phyloP scores from a whole-genome alignment of 2,329 filamentous ascomycete genomes.

The Venturia carpophila region DNA sequence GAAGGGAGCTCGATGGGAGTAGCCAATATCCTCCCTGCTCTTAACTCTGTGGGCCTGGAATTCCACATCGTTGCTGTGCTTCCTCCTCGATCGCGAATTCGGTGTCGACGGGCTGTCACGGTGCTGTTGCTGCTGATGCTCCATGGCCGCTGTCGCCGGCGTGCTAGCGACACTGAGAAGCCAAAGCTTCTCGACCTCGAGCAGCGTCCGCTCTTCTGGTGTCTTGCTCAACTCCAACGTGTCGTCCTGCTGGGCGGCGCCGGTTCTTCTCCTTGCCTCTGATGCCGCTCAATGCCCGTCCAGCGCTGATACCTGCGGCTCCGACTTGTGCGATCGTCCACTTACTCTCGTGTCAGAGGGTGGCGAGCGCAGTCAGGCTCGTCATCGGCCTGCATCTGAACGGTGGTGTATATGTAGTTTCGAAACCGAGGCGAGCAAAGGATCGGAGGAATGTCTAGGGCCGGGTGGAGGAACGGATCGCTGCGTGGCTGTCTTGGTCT shows the following conservation, averaged over 20 bases:
- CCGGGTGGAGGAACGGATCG: constrained; percentile 1
- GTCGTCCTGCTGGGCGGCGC: constrained; percentile 3
- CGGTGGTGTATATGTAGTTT: not conserved
- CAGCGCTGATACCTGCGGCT: not conserved
- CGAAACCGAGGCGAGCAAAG: not conserved
- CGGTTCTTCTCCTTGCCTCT: not conserved
- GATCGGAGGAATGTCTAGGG: not conserved
- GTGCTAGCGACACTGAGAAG: constrained; percentile 2
- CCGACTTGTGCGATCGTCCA: not conserved
- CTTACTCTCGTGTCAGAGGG: constrained; percentile 8
- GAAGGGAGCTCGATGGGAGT: not conserved
- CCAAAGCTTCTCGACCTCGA: constrained; percentile 19
- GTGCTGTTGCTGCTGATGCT: constrained; percentile 11
- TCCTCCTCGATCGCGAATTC: constrained; percentile 10
- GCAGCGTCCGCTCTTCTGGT: constrained; percentile 15
- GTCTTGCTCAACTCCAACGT: constrained; percentile 11
- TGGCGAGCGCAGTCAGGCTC: constrained; percentile 9
- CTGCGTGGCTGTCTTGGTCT: not conserved
- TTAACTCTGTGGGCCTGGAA: constrained; percentile 1
- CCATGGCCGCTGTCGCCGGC: constrained; percentile 1
- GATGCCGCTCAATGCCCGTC: not conserved
- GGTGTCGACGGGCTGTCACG: not conserved
- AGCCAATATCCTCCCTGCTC: constrained; percentile 17
- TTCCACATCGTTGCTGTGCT: constrained; percentile 1
- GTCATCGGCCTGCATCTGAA: constrained; percentile 13